Base-by-base conservation (phyloP, 768 basidiomycete species). In the Ephemerocybe angulata region DNA sequence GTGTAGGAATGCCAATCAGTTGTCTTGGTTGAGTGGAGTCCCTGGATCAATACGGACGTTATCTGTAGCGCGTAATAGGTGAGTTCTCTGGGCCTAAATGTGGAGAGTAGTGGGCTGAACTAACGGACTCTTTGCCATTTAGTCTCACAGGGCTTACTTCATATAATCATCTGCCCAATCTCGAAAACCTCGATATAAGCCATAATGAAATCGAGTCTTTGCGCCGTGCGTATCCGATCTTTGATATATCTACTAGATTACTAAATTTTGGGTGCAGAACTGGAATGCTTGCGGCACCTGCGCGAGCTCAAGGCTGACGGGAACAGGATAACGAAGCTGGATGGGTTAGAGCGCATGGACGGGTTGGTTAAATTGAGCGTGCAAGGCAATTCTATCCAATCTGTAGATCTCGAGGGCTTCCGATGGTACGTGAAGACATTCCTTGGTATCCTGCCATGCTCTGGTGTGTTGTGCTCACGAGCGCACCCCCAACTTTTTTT, bases 181-280 rank as follows among this genome's bases (percentile, higher is more conserved):
- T 99, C 38, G 92, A 94, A 71, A 83, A 81, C 63, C 79, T 99
- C 64, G 93, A 99, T 72, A 85, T 99, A 58, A 93, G 92, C 68
- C 70, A 83, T 64, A 98, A 98, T 69, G 82, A 90, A 59, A 79
- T 98, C 50, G 93, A 96, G 57, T 90, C 90, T 7, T 75, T 98
- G 54, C 81, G 78, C 47, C 92, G 92, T 96, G 70, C 72, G 91
- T 85, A 30, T 59, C 56, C 56, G 35, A 37, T 37, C 37, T n/a
- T n/a, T n/a, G n/a, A 25, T 33, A 54, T 27, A 1, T 17, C 58
- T 38, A 54, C 43, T 57, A 61, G 43, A 53, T 50, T 44, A 51
- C 38, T 41, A 41, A 41, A 35, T 35, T 35, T 8, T 41, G 47
- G 35, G 49, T 50, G 54, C 66, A 97, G 94, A 97, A 67, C 76